These are phyloP conservation scores for Sugiyamaella grinbergsii DNA, from an alignment of 1,139 yeast genomes.

Conservation along the genomic window DNA sequence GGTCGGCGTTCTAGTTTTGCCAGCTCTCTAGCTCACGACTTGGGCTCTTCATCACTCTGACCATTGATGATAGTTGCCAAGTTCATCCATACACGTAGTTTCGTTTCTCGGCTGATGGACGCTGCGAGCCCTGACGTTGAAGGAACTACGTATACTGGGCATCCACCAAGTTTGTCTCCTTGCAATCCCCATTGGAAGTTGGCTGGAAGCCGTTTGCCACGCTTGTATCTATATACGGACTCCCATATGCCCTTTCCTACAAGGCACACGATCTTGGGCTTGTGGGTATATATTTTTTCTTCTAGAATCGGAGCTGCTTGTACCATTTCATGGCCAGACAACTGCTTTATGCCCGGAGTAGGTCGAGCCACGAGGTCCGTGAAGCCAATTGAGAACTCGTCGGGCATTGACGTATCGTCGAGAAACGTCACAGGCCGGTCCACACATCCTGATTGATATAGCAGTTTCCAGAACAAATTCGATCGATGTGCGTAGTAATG, in stretches of 20 bases:
- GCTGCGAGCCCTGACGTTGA: slow-evolving; percentile 76
- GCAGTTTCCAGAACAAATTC: slow-evolving; percentile 68
- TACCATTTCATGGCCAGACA: slow-evolving; percentile 55
- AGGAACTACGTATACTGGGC: slow-evolving; percentile 59
- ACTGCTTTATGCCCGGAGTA: slow-evolving; percentile 61
- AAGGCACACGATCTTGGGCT: slow-evolving; percentile 54
- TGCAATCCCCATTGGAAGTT: slow-evolving; percentile 59
- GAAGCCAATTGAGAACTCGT: slow-evolving; percentile 60
- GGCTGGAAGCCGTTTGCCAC: slow-evolving; percentile 32
- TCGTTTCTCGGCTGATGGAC: slow-evolving; percentile 52
- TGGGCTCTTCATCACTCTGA: not conserved
- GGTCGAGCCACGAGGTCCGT: slow-evolving; percentile 71
- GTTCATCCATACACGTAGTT: slow-evolving; percentile 53
- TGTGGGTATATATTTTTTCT: slow-evolving; percentile 46
- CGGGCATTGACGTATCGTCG: slow-evolving; percentile 51
- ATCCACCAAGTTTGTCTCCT: slow-evolving; percentile 34
- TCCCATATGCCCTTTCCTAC: slow-evolving; percentile 87
- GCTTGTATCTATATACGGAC: slow-evolving; percentile 48
- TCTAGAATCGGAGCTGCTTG: slow-evolving; percentile 58
- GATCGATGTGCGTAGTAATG: slow-evolving; percentile 77
- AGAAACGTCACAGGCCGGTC: slow-evolving; percentile 38
- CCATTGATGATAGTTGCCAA: slow-evolving; percentile 34
- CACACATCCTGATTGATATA: slow-evolving; percentile 57
- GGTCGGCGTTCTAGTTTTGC: slow-evolving; percentile 4
- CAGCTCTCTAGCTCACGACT: no score